Conservation (phyloP, 768 basidiomycete genomes). For the Trametes elegans region DNA sequence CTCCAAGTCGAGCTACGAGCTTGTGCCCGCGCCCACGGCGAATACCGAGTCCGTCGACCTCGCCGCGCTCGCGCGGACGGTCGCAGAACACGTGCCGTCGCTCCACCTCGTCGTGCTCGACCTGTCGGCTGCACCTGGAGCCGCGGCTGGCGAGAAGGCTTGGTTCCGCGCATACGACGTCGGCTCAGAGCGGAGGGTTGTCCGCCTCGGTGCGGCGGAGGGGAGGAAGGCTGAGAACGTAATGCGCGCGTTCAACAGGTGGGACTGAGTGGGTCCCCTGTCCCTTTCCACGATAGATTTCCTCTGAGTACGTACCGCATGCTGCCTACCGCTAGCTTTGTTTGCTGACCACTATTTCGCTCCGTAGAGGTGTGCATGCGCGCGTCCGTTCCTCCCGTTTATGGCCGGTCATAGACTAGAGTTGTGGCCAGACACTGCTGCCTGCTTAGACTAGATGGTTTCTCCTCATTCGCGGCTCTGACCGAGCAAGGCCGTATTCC, state of each 20-base stretch:
- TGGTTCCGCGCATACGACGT: conserved; percentile 4
- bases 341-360: no score
- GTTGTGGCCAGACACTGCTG: neutral
- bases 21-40: neutral
- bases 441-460: neutral
- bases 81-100: conserved; percentile 5
- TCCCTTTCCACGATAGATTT: no score
- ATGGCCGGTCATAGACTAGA: neutral
- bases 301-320: neutral
- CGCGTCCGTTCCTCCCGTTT: no score
- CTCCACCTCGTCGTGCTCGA: conserved; percentile 9
- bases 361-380: no score
- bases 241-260: conserved; percentile 14
- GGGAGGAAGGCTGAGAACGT: neutral
- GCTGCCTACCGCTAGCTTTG: neutral
- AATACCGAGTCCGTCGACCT: conserved; percentile 1
- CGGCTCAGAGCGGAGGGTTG: neutral
- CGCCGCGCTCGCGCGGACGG: neutral
- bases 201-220: conserved; percentile 1
- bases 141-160: neutral
- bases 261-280: conserved; percentile 3
- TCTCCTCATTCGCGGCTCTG: neutral
- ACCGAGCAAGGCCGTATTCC: neutral
- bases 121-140: neutral
- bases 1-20: neutral